Conservation (phyloP, 1,284 basidiomycete species). For the Amylostereum areolatum region DNA sequence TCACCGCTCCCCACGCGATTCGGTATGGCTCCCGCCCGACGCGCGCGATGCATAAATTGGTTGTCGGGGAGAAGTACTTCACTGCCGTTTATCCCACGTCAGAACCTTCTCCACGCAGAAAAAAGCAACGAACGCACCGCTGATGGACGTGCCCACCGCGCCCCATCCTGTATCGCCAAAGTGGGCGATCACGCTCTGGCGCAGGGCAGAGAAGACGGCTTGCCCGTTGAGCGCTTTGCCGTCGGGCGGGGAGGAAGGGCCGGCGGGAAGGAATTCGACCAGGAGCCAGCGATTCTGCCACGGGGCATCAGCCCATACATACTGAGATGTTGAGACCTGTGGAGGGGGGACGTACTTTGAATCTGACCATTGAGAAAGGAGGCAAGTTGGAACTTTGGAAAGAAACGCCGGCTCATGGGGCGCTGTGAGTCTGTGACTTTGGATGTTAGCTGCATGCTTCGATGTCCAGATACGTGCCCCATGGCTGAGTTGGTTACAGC, state of each 20-base stretch:
- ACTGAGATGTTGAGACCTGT: too few species aligned
- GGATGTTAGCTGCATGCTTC: too few species aligned
- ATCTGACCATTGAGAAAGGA: neutral
- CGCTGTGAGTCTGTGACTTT: too few species aligned
- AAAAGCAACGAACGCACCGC: slow-evolving; percentile 34
- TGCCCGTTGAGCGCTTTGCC: slow-evolving; percentile 40
- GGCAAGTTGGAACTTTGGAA: too few species aligned
- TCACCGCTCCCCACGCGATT: slow-evolving; percentile 68
- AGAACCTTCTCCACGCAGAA: neutral
- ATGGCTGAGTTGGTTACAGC: slow-evolving; percentile 80
- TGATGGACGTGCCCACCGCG: slow-evolving; percentile 60
- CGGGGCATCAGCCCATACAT: too few species aligned
- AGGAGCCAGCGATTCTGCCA: slow-evolving; percentile 73
- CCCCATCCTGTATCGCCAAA: slow-evolving; percentile 83
- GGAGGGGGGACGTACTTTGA: neutral
- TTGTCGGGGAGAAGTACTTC: slow-evolving; percentile 77
- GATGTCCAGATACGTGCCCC: slow-evolving; percentile 38
- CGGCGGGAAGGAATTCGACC: slow-evolving; percentile 59
- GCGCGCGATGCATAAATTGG: slow-evolving; percentile 72
- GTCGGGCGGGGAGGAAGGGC: slow-evolving; percentile 12
- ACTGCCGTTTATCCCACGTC: slow-evolving; percentile 35
- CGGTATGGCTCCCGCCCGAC: slow-evolving; percentile 71
- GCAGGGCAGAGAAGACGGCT: slow-evolving; percentile 59
- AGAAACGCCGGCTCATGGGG: too few species aligned
- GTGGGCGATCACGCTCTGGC: slow-evolving; percentile 62